Base-by-base conservation (phyloP, 1,284 basidiomycete species). In the Sanghuangporus sanghuang region DNA sequence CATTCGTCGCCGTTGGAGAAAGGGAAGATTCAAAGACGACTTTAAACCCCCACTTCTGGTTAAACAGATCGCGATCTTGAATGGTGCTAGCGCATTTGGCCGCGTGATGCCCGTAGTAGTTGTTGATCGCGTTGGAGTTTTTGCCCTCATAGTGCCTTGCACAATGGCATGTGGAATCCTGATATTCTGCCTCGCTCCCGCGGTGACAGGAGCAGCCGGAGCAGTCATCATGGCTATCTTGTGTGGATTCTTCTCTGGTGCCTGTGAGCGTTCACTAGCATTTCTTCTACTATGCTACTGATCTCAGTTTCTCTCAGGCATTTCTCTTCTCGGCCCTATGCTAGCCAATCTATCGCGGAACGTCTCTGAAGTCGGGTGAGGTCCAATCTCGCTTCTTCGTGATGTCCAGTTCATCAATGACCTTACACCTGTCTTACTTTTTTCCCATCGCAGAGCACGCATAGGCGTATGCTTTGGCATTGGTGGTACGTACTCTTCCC, bases 171-270 rank as follows among this genome's bases (percentile, higher is more conserved):
- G 74, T 9, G 72, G 70, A 68, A 54, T 57, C n/a, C 53, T 74
- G 68, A 63, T 82, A 16, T 78, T 83, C 52, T 74, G 75, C 58
- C 76, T 77, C 62, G 71, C 80, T 7, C 80, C 73, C 36, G 71
- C 82, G 11, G 71, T 73, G n/a, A 64, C 56, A 23, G 72, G 74
- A 32, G 70, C 72, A 0, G 72, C 71, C 4, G 79, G 80, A 6
- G 76, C 79, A 0, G 70, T 81, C 5, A 65, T 75, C 23, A 81
- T 84, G 53, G 77, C 78, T 6, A 66, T 80, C 42, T 67, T 85
- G 14, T 85, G 77, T 62, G 82, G 83, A 0, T 73, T 83, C 61
- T 83, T 84, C 66, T 78, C 77, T 9, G 83, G 82, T 8, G 75
- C 77, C 70, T 73, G 79, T 80, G 67, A 67, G 76, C 71, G 16